Evolutionary conservation across 495 filamentous ascomycete species (phyloP).

Genomic region (Penicillium daleae): DNA sequence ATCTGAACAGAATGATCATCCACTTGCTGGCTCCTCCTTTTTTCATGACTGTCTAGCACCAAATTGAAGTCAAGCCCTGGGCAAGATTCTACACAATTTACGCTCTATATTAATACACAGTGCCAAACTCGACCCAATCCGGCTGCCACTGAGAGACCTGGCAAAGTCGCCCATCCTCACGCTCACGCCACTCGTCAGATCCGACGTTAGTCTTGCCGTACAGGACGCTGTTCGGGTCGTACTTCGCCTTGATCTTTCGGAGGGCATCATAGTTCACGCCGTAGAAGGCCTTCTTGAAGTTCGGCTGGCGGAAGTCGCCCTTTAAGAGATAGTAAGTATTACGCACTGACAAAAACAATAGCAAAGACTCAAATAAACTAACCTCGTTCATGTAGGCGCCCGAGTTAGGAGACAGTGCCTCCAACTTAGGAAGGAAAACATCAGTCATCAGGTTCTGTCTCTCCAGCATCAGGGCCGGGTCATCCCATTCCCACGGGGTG

Average conservation of each 20-base stretch:
- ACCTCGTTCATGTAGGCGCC: slow-evolving; percentile 46
- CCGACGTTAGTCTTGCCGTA: slow-evolving; percentile 65
- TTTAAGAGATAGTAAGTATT: slow-evolving; percentile 10
- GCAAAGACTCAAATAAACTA: neutral
- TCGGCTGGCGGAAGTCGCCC: slow-evolving; percentile 51
- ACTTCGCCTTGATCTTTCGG: slow-evolving; percentile 45
- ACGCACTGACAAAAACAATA: neutral
- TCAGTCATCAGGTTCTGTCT: slow-evolving; percentile 46
- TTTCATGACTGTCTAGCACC: neutral
- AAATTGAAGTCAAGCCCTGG: neutral
- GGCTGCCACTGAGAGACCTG: slow-evolving; percentile 16
- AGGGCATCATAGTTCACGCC: slow-evolving; percentile 48
- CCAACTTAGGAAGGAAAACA: slow-evolving; percentile 46
- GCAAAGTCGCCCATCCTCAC: slow-evolving; percentile 38
- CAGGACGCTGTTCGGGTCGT: slow-evolving; percentile 56
- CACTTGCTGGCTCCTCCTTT: neutral
- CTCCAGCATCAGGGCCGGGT: slow-evolving; percentile 37
- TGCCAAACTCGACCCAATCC: slow-evolving; percentile 13
- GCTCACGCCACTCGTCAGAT: slow-evolving; percentile 57
- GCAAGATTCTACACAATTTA: neutral
- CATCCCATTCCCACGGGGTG: slow-evolving; percentile 47
- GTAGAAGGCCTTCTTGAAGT: slow-evolving; percentile 57
- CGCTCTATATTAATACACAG: neutral
- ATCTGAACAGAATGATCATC: slow-evolving; percentile 4
- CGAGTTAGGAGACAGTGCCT: slow-evolving; percentile 38